Evolutionary conservation across 139 green algal genomes (phyloP), one percentile per base, ranked within the genome.

Genomic region (Chlorella sorokiniana): DNA sequence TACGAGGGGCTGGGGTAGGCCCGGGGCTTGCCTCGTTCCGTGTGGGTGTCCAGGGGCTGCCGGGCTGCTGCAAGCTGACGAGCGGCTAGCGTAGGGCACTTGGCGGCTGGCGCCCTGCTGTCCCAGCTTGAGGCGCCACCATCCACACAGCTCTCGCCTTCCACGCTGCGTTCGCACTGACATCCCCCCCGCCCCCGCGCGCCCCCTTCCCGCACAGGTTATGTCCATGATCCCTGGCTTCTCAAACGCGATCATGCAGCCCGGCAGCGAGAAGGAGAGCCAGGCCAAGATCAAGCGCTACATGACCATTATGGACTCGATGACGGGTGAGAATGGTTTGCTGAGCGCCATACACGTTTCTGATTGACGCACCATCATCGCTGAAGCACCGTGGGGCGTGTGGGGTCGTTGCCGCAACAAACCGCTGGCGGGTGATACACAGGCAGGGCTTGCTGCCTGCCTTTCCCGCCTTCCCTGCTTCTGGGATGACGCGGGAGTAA

Each of bases 231-330:
- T 99, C 51, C 96, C 96, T 1, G 96, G 96, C 35, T 94, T 99
- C 73, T 91, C 84, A 85, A 91, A 92, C 74, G 89, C 92, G 10
- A 81, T 95, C 69, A 91, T 98, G 85, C 89, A 80, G 78, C 89
- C 44, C 80, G 86, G 92, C 88, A 74, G 90, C 79, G 96, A 99
- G 86, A 95, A 98, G 86, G 86, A 96, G 67, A 96, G 90, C 84
- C 83, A 92, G 82, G 87, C 88, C 40, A 92, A 91, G 70, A 93
- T 99, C 41, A 96, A 96, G 87, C 88, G 86, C 62, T 98, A 95
- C 88, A 98, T 98, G 93, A 95, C 88, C 45, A 97, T 99, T 77
- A 99, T 99, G 92, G 96, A 99, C 89, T 95, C 86, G 82, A 98
- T 99, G 96, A 98, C 96, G 0, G 48, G 71, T 78, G 35, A 4